These are phyloP conservation scores for Turnera subulata DNA, from an alignment of 345 rosid genomes.

Conservation along the genomic window DNA sequence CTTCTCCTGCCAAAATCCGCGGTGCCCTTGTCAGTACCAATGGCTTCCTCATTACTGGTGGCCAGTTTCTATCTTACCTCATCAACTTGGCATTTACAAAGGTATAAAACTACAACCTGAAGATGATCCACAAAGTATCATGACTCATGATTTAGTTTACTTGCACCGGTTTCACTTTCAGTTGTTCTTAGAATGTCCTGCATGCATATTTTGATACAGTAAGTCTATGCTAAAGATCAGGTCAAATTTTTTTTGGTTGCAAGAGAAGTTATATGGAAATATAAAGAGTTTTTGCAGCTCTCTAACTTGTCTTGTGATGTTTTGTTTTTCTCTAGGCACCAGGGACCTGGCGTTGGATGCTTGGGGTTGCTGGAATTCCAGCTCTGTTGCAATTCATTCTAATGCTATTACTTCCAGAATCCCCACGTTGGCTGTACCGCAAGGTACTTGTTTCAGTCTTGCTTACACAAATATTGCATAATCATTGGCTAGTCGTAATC, in stretches of 20 bases:
- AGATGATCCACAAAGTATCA: no score
- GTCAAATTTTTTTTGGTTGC: no score
- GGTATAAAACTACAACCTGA: slow-evolving; percentile 20
- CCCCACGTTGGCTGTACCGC: slow-evolving; percentile 90
- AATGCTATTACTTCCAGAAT: slow-evolving; percentile 77
- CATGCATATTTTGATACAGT: no score
- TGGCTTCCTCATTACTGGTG: slow-evolving; percentile 79
- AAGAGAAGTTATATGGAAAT: background rate
- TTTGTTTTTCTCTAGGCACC: slow-evolving; percentile 37
- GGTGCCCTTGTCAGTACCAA: slow-evolving; percentile 91
- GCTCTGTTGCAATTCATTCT: slow-evolving; percentile 71
- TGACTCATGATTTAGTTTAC: no score
- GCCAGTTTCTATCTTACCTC: slow-evolving; percentile 84
- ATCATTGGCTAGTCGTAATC: no score
- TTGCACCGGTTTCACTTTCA: background rate
- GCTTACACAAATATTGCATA: background rate
- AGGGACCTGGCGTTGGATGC: slow-evolving; percentile 98
- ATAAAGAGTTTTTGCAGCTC: background rate
- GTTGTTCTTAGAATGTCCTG: no score
- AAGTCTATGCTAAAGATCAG: no score
- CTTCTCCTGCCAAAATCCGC: slow-evolving; percentile 79
- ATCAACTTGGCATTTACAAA: slow-evolving; percentile 76
- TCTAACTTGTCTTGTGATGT: no score
- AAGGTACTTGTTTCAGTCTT: slow-evolving; percentile 35
- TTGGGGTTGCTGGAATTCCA: slow-evolving; percentile 77